Evolutionary conservation across 2,329 filamentous ascomycete genomes (phyloP), one percentile per base, ranked within the genome.

Genomic region (Tolypocladium amazonense): DNA sequence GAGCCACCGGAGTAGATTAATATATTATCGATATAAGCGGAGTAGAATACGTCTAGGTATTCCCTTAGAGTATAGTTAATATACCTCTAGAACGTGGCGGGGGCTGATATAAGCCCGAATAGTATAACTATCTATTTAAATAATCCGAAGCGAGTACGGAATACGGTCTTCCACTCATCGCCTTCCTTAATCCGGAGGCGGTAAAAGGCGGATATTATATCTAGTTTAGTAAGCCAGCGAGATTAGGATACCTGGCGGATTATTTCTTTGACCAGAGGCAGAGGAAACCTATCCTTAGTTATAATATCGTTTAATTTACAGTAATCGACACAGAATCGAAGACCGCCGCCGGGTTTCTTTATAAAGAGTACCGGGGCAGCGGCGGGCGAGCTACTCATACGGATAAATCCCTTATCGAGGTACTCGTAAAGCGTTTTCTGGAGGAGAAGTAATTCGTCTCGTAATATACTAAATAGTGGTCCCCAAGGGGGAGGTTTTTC

Each of bases 11-110:
- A n/a, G 9, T 43, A 43, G 23, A 43, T 43, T 23, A 43, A 43
- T 4, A 43, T 11, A 6, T 43, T 23, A 23, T 43, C n/a, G 7
- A 43, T 5, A 18, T 43, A 43, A 3, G n/a, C n/a, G n/a, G 58
- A 53, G 37, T n/a, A 61, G 38, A 54, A 59, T 30, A 38, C 53
- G 30, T 61, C 60, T 18, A 61, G 33, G 37, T 43, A 59, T 27
- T 35, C 50, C 1, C 50, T 30, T n/a, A 59, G 33, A 15, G 45
- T 39, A 18, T 58, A 30, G 38, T 59, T 57, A 38, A 59, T 61
- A 15, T 39, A 39, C 3, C 39, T 6, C 15, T 41, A 6, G 14
- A 41, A 41, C 12, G 38, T 41, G 4, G 38, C 38, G 14, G 14
- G 38, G 38, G 38, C 14, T 18, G 4, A 18, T 4, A 15, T 18